Evolutionary conservation across 1,284 basidiomycete species (phyloP), one percentile per base, ranked within the genome.

Genomic region (Heliocybe sulcata): DNA sequence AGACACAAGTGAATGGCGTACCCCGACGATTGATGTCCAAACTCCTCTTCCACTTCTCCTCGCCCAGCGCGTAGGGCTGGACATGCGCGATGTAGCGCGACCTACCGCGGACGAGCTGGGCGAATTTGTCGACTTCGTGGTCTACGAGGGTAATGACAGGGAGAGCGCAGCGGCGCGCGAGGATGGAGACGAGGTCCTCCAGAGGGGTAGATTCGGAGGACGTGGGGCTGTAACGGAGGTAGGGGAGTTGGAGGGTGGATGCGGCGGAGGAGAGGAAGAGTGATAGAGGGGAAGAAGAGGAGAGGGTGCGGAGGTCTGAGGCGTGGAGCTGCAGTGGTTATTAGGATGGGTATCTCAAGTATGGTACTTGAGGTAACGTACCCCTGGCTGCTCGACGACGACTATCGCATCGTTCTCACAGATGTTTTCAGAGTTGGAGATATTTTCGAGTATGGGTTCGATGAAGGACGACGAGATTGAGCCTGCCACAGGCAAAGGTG

Each of bases 311-410:
- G 29, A 90, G 70, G 69, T 90, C 86, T 4, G 84, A 83, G 25
- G 85, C 83, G 61, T 85, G 86, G 1, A 86, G 70, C 87, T 89
- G 54, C 33, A 29, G 50, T 23, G 12, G 33, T 16, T 8, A 10
- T 20, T 25, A 42, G 48, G 29, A 26, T 25, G 26, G 27, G 56
- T 19, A 53, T 53, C 38, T 48, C 25, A 45, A 2, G 47, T 38
- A 27, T 29, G 50, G 25, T 45, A 51, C 33, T 22, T 29, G 47
- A 27, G 72, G 29, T 31, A 31, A 31, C 80, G 60, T 66, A 89
- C 87, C 29, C 85, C 85, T 25, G 81, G 78, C 55, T 90, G 87
- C 60, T 86, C 77, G 47, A 88, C 70, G 4, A 90, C 63, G 16
- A 89, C 70, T 22, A 90, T 65, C 38, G 82, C 81, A 63, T 88